These are phyloP conservation scores for Calonectria henricotiae DNA, from an alignment of 2,329 filamentous ascomycete genomes.

Conservation along the genomic window DNA sequence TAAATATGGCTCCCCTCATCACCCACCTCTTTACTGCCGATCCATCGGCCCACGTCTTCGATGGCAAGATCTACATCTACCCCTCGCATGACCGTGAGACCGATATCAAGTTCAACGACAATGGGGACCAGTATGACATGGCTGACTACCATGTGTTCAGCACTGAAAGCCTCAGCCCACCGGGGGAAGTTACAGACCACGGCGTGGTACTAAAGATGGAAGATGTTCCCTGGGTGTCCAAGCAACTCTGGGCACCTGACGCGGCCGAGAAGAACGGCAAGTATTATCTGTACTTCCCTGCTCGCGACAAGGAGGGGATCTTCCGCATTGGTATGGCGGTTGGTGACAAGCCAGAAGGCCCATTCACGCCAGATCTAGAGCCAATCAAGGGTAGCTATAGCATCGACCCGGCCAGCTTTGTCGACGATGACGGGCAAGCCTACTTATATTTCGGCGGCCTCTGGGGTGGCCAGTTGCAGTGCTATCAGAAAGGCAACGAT, in stretches of 20 bases:
- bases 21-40: slow-evolving; percentile 86
- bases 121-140: slow-evolving; percentile 91
- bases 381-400: slow-evolving; percentile 80
- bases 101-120: slow-evolving; percentile 83
- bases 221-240: slow-evolving; percentile 83
- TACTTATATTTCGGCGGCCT: slow-evolving; percentile 82
- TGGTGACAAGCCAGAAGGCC: slow-evolving; percentile 76
- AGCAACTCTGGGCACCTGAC: slow-evolving; percentile 88
- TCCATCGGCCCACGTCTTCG: slow-evolving; percentile 86
- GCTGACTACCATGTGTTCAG: slow-evolving; percentile 87
- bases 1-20: slow-evolving; percentile 73
- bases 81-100: slow-evolving; percentile 86
- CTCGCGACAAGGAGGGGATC: slow-evolving; percentile 78
- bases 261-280: slow-evolving; percentile 78
- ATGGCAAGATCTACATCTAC: slow-evolving; percentile 83
- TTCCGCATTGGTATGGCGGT: slow-evolving; percentile 85
- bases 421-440: slow-evolving; percentile 68
- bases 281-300: slow-evolving; percentile 86
- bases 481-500: slow-evolving; percentile 73
- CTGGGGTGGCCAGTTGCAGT: slow-evolving; percentile 87
- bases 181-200: slow-evolving; percentile 79
- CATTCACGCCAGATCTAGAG: slow-evolving; percentile 77
- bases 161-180: slow-evolving; percentile 66
- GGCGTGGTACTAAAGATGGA: slow-evolving; percentile 77
- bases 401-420: slow-evolving; percentile 84